phyloP scores from a whole-genome alignment of 106 monocot species.

The Posidonia australis region DNA sequence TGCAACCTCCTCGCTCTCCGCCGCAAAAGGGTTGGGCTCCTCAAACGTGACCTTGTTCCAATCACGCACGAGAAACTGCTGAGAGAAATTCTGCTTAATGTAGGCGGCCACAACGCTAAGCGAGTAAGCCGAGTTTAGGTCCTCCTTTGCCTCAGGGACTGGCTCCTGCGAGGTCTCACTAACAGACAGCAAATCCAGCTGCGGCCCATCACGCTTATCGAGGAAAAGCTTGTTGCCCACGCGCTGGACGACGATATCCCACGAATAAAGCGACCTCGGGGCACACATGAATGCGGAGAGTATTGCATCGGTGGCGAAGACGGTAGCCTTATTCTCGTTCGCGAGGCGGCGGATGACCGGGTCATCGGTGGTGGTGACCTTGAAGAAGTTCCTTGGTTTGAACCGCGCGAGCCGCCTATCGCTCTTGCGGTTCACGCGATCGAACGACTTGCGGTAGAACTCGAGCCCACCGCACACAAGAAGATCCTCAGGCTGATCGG shows the following conservation, averaged over 20 bases:
- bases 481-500: constrained; percentile 83
- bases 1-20: constrained; percentile 68
- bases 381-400: constrained; percentile 81
- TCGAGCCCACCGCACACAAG: constrained; percentile 76
- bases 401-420: constrained; percentile 80
- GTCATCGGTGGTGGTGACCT: constrained; percentile 92
- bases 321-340: constrained; percentile 74
- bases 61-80: constrained; percentile 79
- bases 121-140: constrained; percentile 83
- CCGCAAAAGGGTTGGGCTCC: constrained; percentile 77
- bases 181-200: constrained; percentile 74
- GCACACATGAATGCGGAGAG: constrained; percentile 89
- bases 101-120: constrained; percentile 80
- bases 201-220: constrained; percentile 96
- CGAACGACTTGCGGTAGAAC: constrained; percentile 64
- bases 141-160: constrained; percentile 86
- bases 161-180: constrained; percentile 78
- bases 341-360: constrained; percentile 91
- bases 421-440: constrained; percentile 77
- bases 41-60: constrained; percentile 77
- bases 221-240: constrained; percentile 97
- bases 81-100: constrained; percentile 94
- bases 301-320: constrained; percentile 91
- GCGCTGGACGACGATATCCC: constrained; percentile 90
- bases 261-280: constrained; percentile 74